These are phyloP conservation scores for Ascochyta rabiei DNA, from an alignment of 2,329 filamentous ascomycete genomes.

Conservation along the genomic window DNA sequence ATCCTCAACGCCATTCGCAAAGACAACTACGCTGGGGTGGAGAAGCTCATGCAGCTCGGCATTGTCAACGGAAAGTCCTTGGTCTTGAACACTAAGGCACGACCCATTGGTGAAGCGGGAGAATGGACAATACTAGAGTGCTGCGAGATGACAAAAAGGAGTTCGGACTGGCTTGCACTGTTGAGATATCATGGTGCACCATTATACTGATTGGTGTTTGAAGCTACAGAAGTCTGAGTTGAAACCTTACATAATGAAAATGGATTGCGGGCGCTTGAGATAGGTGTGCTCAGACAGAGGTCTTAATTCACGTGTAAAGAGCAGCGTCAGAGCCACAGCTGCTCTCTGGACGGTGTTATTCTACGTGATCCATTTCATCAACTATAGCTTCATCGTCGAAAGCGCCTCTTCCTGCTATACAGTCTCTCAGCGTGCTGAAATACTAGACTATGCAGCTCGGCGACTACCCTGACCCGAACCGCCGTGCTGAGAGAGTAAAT, in stretches of 20 bases:
- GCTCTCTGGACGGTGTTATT: too few species aligned
- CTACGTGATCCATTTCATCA: too few species aligned
- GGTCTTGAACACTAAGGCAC: conserved; percentile 26
- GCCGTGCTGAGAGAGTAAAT: background rate
- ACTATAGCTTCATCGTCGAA: too few species aligned
- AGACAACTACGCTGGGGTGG: conserved; percentile 25
- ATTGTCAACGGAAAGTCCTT: conserved; percentile 21
- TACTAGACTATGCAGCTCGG: background rate
- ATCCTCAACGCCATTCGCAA: conserved; percentile 25
- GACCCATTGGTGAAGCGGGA: conserved; percentile 20
- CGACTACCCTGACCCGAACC: background rate
- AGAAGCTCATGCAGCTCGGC: conserved; percentile 21
- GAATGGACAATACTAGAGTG: conserved; percentile 28
- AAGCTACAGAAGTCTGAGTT: background rate
- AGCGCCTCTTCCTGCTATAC: too few species aligned
- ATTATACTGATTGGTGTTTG: conserved; percentile 2
- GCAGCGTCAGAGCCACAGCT: too few species aligned
- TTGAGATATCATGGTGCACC: conserved; percentile 26
- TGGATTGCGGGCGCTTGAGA: too few species aligned
- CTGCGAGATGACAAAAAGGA: conserved; percentile 25
- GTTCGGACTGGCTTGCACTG: conserved; percentile 26
- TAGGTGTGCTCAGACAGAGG: background rate
- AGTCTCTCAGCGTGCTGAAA: too few species aligned
- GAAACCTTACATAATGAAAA: background rate
- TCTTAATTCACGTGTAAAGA: too few species aligned